Evolutionary conservation across 495 filamentous ascomycete species (phyloP), one percentile per base, ranked within the genome.

Genomic region (Staphylotrichum longicolle): DNA sequence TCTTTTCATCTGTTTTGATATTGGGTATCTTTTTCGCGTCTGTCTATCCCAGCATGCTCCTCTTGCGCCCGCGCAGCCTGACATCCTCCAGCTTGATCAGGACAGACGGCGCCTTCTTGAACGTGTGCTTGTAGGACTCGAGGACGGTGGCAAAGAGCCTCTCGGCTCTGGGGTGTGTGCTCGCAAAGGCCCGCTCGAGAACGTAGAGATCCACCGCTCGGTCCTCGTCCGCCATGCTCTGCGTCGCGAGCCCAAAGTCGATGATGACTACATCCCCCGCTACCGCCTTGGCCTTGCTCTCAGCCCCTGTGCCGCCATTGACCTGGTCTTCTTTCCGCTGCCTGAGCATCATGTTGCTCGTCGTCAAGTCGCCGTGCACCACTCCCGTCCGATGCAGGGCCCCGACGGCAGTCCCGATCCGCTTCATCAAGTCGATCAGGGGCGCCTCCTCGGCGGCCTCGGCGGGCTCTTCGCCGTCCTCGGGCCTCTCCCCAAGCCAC

Each of bases 171-270:
- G 94, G 93, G 82, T 98, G 94, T 58, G 94, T 97, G 63, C 91
- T 96, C 39, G 84, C 89, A 78, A 98, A 96, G n/a, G 95, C 94
- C 44, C 94, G 78, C 77, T 99, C 94, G 59, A 99, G 79, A 32
- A 99, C 94, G 75, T 99, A 99, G 50, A 99, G 72, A 81, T 99
- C 94, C 27, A 98, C 94, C 5, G 95, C 95, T 57, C 90, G 83
- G 71, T 99, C 95, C 75, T 99, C 94, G 58, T 96, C 91, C 64
- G 87, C 85, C n/a, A 81, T 69, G 62, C 85, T 90, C 74, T 94
- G 89, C 55, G 81, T 85, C 44, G 92, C 93, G 9, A 99, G 83
- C 3, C 95, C 95, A 68, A 99, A 96, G 76, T 99, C 94, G 75
- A 99, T 96, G 33, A 98, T 75, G 37, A 96, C 83, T 39, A 99